phyloP scores from a whole-genome alignment of 805 yeast species.

The Diddensiella santjacobensis region DNA sequence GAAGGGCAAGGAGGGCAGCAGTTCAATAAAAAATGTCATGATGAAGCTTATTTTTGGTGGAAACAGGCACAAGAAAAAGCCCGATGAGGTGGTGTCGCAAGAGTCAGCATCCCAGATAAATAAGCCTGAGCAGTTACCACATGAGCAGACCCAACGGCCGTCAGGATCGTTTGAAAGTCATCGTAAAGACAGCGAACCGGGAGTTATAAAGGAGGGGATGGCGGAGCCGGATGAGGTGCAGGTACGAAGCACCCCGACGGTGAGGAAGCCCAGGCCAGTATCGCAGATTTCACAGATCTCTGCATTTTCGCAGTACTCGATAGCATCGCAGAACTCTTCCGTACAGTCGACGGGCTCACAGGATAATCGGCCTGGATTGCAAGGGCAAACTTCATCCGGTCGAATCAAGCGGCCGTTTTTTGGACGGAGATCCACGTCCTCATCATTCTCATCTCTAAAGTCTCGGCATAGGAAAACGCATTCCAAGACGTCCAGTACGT shows the following conservation, averaged over 20 bases:
- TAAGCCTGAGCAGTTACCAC: neutral
- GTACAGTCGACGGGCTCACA: slow-evolving; percentile 23
- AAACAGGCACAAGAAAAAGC: neutral
- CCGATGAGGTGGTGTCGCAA: neutral
- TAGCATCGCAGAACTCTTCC: slow-evolving; percentile 31
- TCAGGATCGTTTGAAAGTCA: neutral
- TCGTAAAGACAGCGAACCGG: neutral
- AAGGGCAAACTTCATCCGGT: slow-evolving; percentile 5
- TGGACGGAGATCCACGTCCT: slow-evolving; percentile 26
- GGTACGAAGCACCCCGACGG: neutral
- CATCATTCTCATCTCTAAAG: slow-evolving; percentile 27
- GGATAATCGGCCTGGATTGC: slow-evolving; percentile 11
- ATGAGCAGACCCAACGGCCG: neutral
- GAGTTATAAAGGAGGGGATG: slow-evolving; percentile 13
- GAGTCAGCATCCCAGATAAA: neutral
- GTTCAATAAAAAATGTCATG: slow-evolving; percentile 17
- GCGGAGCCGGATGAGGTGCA: neutral
- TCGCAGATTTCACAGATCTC: slow-evolving; percentile 53
- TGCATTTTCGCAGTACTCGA: slow-evolving; percentile 49
- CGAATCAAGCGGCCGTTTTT: slow-evolving; percentile 16
- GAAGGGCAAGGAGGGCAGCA: slow-evolving; percentile 4
- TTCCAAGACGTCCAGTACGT: slow-evolving; percentile 26
- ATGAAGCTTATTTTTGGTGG: slow-evolving; percentile 13
- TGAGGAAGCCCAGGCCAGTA: slow-evolving; percentile 40
- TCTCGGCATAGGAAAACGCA: slow-evolving; percentile 20